Evolutionary conservation across 768 basidiomycete genomes (phyloP).

Genomic region (Xerocomus potaroensis): DNA sequence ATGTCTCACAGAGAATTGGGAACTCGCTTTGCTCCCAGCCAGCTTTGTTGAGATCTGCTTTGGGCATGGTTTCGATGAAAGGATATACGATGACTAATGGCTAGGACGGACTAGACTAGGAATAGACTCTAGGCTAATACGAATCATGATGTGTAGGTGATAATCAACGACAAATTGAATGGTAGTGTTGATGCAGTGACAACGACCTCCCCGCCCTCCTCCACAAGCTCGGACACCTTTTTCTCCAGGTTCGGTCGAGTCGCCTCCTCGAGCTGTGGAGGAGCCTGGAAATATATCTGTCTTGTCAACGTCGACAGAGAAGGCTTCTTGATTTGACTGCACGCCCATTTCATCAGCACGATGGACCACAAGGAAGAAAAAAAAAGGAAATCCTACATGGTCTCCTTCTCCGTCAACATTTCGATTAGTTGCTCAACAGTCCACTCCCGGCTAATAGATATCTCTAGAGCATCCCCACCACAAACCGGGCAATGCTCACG

Average conservation of each 20-base stretch:
- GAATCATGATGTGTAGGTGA: conserved; percentile 52
- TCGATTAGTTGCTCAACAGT: conserved; percentile 89
- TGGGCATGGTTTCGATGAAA: conserved; percentile 48
- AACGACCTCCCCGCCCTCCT: conserved; percentile 70
- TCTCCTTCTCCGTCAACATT: conserved; percentile 78
- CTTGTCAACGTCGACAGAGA: conserved; percentile 74
- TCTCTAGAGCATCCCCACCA: conserved; percentile 82
- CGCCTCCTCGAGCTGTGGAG: conserved; percentile 82
- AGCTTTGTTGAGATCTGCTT: conserved; percentile 92
- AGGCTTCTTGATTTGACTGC: conserved; percentile 94
- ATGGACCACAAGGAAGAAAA: not conserved
- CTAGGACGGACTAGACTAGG: no score
- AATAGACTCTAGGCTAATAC: no score
- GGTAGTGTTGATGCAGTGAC: conserved; percentile 90
- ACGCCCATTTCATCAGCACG: conserved; percentile 1
- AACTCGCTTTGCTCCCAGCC: conserved; percentile 94
- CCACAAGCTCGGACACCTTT: conserved; percentile 77
- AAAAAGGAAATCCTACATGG: conserved; percentile 60
- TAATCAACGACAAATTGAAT: conserved; percentile 71
- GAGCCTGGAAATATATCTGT: conserved; percentile 91
- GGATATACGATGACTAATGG: conserved; percentile 28
- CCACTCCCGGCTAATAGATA: conserved; percentile 63
- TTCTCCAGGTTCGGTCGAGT: conserved; percentile 91
- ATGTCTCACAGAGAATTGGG: conserved; percentile 91
- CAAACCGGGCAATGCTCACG: conserved; percentile 95